phyloP scores from a whole-genome alignment of 257 asterid species.

The Fraxinus cuspidata region DNA sequence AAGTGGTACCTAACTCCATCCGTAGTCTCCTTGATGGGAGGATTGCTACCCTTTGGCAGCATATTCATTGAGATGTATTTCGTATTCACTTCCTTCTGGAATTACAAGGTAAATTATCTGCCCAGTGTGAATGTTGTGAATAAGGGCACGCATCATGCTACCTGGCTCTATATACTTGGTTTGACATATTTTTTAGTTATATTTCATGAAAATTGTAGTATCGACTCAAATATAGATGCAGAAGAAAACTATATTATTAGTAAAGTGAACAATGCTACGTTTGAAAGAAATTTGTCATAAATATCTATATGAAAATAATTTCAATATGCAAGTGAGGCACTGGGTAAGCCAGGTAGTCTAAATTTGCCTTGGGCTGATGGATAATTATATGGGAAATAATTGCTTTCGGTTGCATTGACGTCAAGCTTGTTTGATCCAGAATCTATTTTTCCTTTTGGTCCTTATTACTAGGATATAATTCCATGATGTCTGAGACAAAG shows the following conservation, averaged over 20 bases:
- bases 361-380: background rate
- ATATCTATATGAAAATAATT: background rate
- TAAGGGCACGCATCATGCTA: background rate
- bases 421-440: background rate
- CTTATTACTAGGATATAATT: background rate
- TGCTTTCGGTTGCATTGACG: background rate
- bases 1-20: slow-evolving; percentile 69
- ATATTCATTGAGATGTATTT: slow-evolving; percentile 73
- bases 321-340: background rate
- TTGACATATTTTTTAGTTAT: background rate
- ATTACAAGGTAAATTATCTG: slow-evolving; percentile 50
- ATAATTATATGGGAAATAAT: background rate
- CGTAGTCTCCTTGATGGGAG: slow-evolving; percentile 67
- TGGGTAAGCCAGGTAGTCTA: background rate
- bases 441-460: background rate
- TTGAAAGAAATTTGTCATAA: background rate
- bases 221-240: background rate
- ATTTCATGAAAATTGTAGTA: background rate
- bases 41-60: slow-evolving; percentile 69
- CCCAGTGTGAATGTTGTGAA: background rate
- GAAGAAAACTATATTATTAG: background rate
- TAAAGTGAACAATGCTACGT: background rate
- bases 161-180: background rate
- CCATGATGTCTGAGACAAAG: background rate
- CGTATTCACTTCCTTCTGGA: slow-evolving; percentile 76